Conservation (phyloP, 108 stramenopile species). For the Cafeteria roenbergensis region DNA sequence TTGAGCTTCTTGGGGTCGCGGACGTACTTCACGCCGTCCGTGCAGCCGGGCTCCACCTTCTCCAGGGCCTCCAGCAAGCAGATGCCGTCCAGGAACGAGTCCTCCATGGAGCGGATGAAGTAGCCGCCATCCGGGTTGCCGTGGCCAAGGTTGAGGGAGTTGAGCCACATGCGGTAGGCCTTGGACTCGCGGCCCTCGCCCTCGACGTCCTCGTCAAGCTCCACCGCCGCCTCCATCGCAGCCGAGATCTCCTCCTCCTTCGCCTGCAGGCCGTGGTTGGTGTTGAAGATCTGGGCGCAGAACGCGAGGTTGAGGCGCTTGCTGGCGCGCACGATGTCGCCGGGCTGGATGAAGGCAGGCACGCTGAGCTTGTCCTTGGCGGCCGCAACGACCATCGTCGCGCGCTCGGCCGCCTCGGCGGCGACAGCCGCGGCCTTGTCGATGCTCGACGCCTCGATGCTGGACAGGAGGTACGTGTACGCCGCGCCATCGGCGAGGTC, state of each 20-base stretch:
- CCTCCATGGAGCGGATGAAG: conserved; percentile 35
- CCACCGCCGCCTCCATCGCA: conserved; percentile 14
- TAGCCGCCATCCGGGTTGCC: conserved; percentile 27
- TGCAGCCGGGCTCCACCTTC: conserved; percentile 28
- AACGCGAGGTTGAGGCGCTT: conserved; percentile 42
- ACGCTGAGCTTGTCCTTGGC: conserved; percentile 15
- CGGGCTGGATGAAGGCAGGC: conserved; percentile 33
- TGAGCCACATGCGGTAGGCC: conserved; percentile 45
- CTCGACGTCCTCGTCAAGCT: conserved; percentile 27
- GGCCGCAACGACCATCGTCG: conserved; percentile 8
- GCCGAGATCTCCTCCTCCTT: conserved; percentile 21
- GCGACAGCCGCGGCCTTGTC: conserved; percentile 6
- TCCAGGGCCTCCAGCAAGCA: conserved; percentile 33
- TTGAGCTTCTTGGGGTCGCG: conserved; percentile 27
- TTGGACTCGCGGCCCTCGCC: conserved; percentile 41
- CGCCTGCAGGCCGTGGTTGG: conserved; percentile 28
- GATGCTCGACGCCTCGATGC: conserved; percentile 17
- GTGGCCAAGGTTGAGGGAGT: conserved; percentile 27
- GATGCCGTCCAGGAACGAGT: conserved; percentile 24
- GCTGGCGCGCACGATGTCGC: conserved; percentile 39
- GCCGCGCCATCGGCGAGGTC: conserved; percentile 35
- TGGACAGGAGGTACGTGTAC: conserved; percentile 26
- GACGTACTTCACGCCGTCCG: conserved; percentile 26
- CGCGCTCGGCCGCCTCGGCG: conserved; percentile 17
- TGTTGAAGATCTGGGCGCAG: conserved; percentile 46